Evolutionary conservation across 768 basidiomycete genomes (phyloP).

Genomic region (Kwoniella bestiolae): DNA sequence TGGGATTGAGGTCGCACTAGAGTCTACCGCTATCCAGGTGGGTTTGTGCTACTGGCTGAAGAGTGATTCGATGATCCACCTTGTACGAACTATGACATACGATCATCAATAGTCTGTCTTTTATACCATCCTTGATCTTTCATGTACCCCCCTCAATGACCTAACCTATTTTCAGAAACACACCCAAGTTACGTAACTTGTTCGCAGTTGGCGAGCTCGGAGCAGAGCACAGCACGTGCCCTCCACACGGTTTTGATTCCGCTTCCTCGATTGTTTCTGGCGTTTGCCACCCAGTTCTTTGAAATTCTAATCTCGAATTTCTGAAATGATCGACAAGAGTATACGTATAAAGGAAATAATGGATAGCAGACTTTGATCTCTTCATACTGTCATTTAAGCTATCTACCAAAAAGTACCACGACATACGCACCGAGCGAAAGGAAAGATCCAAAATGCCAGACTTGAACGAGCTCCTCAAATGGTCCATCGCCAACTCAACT

Average conservation of each 20-base stretch:
- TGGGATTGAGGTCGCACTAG: not conserved
- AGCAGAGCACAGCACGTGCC: too few relatives aligned
- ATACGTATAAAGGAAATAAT: not conserved
- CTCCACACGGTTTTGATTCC: not conserved
- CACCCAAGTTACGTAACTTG: not conserved
- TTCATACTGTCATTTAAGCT: too few relatives aligned
- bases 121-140: too few relatives aligned
- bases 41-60: too few relatives aligned
- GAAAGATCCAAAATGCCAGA: constrained; percentile 42
- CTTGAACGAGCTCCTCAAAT: constrained; percentile 48
- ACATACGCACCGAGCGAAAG: not conserved
- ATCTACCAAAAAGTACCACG: too few relatives aligned
- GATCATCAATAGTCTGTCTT: too few relatives aligned
- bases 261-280: constrained; percentile 4
- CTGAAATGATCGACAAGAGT: not conserved
- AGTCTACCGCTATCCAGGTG: too few relatives aligned
- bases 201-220: too few relatives aligned
- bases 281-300: constrained; percentile 32
- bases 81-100: too few relatives aligned
- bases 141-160: too few relatives aligned
- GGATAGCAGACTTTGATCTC: not conserved
- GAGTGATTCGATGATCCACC: too few relatives aligned
- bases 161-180: not conserved
- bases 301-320: constrained; percentile 12
- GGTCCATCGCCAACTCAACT: constrained; percentile 51